Percentiles rank a stretch among this genome's conserved stretches.
These are phyloP conservation scores for Fraxinus quadrangulata DNA, from an alignment of 257 asterid species.

Conservation along the genomic window DNA sequence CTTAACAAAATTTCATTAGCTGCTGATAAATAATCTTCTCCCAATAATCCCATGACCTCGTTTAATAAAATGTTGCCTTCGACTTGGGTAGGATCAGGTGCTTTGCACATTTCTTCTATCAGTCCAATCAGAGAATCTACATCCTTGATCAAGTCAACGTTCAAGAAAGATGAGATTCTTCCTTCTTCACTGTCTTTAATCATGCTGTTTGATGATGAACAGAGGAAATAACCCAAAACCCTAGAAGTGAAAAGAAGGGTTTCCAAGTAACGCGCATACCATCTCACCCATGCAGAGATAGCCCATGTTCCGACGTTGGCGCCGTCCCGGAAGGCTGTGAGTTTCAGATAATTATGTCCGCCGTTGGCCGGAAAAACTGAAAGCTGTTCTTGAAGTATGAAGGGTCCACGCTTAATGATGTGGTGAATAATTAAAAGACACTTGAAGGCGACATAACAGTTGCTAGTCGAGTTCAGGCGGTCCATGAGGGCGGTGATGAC, in stretches of 20 bases:
- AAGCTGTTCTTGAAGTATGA: slow-evolving; percentile 85
- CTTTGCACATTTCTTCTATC: slow-evolving; percentile 54
- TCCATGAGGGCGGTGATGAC: slow-evolving; percentile 64
- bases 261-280: slow-evolving; percentile 75
- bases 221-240: slow-evolving; percentile 54
- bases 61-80: slow-evolving; percentile 46
- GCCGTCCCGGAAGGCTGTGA: slow-evolving; percentile 71
- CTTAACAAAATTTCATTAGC: slow-evolving; percentile 52
- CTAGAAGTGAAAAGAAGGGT: slow-evolving; percentile 57
- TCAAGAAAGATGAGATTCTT: slow-evolving; percentile 45
- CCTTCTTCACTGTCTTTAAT: slow-evolving; percentile 42
- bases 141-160: slow-evolving; percentile 57
- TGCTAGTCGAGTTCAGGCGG: slow-evolving; percentile 75
- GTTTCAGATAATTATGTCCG: slow-evolving; percentile 70
- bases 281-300: slow-evolving; percentile 74
- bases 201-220: slow-evolving; percentile 38
- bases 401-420: slow-evolving; percentile 74
- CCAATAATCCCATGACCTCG: slow-evolving; percentile 45
- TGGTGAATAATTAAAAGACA: slow-evolving; percentile 69
- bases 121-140: slow-evolving; percentile 45
- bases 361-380: slow-evolving; percentile 67
- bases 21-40: slow-evolving; percentile 49
- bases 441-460: slow-evolving; percentile 70
- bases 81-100: slow-evolving; percentile 42
- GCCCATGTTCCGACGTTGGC: slow-evolving; percentile 54